A percentile compares a stretch with the other conserved stretches of the same genome.
Evolutionary conservation across 2,329 filamentous ascomycete species (phyloP).

Genomic region (Ascomycota sp.): DNA sequence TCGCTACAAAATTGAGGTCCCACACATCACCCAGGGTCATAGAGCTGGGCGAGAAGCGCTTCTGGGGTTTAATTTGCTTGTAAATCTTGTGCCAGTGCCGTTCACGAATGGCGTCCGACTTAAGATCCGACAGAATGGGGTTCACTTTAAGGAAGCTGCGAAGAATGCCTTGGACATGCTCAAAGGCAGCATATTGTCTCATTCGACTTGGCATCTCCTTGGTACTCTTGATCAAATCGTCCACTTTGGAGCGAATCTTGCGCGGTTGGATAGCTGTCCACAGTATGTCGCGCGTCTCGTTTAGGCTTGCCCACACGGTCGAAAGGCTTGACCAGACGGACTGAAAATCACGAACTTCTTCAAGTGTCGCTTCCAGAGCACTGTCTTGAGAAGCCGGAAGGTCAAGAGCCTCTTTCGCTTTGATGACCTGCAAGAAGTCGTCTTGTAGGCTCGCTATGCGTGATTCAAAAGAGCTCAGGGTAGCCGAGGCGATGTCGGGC

Average conservation of each 20-base stretch:
- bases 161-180: conserved; percentile 83
- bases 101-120: conserved; percentile 88
- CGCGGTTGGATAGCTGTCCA: conserved; percentile 93
- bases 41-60: conserved; percentile 79
- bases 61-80: conserved; percentile 79
- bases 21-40: conserved; percentile 97
- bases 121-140: conserved; percentile 64
- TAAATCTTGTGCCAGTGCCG: conserved; percentile 96
- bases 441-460: conserved; percentile 68
- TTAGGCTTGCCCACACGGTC: conserved; percentile 88
- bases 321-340: conserved; percentile 92
- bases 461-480: conserved; percentile 59
- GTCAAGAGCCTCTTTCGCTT: conserved; percentile 89
- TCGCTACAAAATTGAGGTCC: conserved; percentile 79
- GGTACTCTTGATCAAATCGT: conserved; percentile 86
- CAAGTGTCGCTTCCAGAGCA: conserved; percentile 62
- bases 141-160: conserved; percentile 83
- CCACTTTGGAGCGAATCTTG: conserved; percentile 73
- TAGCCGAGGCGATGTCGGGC: conserved; percentile 67
- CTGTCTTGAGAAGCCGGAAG: conserved; percentile 61
- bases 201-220: conserved; percentile 98
- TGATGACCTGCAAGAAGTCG: conserved; percentile 81
- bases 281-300: conserved; percentile 73
- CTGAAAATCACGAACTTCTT: conserved; percentile 96
- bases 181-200: conserved; percentile 98